These are phyloP conservation scores for Rubus idaeus DNA, from an alignment of 306 rosid species.

Conservation along the genomic window DNA sequence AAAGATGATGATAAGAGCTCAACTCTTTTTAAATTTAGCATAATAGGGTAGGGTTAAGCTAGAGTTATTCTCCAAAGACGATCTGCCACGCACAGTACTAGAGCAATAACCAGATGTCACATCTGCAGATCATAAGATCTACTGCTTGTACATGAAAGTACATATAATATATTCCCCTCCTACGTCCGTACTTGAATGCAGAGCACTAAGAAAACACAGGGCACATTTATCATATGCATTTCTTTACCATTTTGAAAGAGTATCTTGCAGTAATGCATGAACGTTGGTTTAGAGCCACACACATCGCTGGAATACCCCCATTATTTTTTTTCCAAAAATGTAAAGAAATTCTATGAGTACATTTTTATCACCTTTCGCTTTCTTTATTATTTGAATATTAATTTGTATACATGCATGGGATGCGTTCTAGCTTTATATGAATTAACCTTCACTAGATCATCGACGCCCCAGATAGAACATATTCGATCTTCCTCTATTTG, in stretches of 20 bases:
- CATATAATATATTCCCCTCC: neutral
- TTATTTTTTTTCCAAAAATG: neutral
- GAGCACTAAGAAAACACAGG: neutral
- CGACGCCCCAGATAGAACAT: neutral
- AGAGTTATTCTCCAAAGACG: neutral
- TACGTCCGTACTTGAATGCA: neutral
- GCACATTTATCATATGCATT: neutral
- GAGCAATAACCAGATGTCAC: neutral
- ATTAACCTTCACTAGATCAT: neutral
- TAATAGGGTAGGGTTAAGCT: too few species aligned
- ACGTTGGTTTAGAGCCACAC: neutral
- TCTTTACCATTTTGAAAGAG: neutral
- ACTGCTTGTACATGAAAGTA: neutral
- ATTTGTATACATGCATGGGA: neutral
- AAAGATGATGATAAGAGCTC: neutral
- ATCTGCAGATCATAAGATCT: neutral
- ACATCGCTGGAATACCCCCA: neutral
- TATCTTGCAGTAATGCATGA: neutral
- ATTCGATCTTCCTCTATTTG: neutral
- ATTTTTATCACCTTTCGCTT: neutral
- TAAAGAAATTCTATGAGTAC: neutral
- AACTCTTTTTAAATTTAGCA: too few species aligned
- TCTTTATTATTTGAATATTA: neutral
- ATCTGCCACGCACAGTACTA: neutral
- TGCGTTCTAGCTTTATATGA: neutral